These are phyloP conservation scores for Posidonia australis DNA, from an alignment of 106 monocot species.

Conservation along the genomic window DNA sequence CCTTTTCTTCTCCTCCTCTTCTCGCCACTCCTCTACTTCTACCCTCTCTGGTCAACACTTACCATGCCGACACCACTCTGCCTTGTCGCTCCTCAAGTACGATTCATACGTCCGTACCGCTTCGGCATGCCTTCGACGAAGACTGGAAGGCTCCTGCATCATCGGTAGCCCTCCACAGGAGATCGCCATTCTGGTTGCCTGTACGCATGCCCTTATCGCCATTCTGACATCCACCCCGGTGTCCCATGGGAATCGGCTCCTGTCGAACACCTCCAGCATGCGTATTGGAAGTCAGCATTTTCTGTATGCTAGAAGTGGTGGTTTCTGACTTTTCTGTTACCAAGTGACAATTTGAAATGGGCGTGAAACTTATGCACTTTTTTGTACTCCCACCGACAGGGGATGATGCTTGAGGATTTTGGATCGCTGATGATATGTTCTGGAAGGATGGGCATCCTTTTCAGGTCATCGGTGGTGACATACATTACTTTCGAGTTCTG, in stretches of 20 bases:
- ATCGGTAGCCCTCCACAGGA: slow-evolving; percentile 67
- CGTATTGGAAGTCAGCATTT: too few relatives aligned
- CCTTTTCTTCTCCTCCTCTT: too few relatives aligned
- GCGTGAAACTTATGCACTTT: neutral
- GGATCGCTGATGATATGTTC: slow-evolving; percentile 63
- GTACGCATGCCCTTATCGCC: slow-evolving; percentile 70
- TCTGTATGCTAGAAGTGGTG: too few relatives aligned
- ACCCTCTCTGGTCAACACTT: too few relatives aligned
- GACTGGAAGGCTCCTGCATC: slow-evolving; percentile 31
- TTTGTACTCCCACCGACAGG: slow-evolving; percentile 7
- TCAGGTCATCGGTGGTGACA: slow-evolving; percentile 82
- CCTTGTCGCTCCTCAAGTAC: too few relatives aligned
- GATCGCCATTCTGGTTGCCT: slow-evolving; percentile 40
- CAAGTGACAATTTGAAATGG: too few relatives aligned
- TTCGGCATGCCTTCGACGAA: too few relatives aligned
- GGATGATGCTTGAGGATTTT: slow-evolving; percentile 33
- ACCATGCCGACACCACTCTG: too few relatives aligned
- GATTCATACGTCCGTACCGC: too few relatives aligned
- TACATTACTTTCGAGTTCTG: slow-evolving; percentile 86
- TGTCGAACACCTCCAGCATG: slow-evolving; percentile 72
- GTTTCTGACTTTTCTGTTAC: too few relatives aligned
- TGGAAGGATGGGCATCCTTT: slow-evolving; percentile 71
- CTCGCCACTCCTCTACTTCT: too few relatives aligned
- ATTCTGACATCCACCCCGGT: slow-evolving; percentile 23
- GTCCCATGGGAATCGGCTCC: slow-evolving; percentile 43